phyloP scores from a whole-genome alignment of 495 filamentous ascomycete species.

The Podospora conica region DNA sequence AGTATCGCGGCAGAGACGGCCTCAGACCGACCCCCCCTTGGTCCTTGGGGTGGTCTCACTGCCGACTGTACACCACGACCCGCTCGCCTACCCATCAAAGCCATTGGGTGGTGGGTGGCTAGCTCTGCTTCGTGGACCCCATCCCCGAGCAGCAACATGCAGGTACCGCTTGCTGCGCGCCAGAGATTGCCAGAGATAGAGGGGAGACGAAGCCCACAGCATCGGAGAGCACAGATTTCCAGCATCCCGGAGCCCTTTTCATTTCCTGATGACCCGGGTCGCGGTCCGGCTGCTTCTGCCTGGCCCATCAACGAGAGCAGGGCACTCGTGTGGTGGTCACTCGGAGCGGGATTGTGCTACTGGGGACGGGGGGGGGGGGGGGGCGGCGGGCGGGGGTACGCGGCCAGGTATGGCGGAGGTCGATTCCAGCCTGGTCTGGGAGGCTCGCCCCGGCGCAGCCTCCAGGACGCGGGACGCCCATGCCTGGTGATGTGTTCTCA shows the following conservation, averaged over 20 bases:
- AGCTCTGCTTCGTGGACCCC: background rate
- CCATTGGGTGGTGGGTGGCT: constrained; percentile 12
- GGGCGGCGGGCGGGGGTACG: constrained; percentile 12
- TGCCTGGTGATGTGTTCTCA: background rate
- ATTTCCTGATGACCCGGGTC: background rate
- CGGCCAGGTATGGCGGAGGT: constrained; percentile 1
- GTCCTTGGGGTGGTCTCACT: constrained; percentile 11
- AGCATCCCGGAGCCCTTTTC: background rate
- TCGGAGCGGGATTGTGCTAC: background rate
- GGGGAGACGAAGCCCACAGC: constrained; percentile 3
- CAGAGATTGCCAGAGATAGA: background rate
- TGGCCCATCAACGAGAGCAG: background rate
- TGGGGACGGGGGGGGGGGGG: constrained; percentile 2
- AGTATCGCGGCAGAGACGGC: constrained; percentile 5
- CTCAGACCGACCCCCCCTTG: constrained; percentile 1
- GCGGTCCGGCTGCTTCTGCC: background rate
- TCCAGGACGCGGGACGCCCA: background rate
- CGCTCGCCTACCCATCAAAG: constrained; percentile 8
- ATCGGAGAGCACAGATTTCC: constrained; percentile 8
- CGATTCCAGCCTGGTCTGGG: background rate
- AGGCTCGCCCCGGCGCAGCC: background rate
- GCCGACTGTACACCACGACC: constrained; percentile 1
- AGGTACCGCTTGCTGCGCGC: background rate
- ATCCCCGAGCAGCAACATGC: background rate
- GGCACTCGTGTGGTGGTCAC: background rate